Percentiles rank a stretch among this genome's conserved stretches.
Conservation (phyloP, 2,329 filamentous ascomycete genomes). For the Volutella citrinella region DNA sequence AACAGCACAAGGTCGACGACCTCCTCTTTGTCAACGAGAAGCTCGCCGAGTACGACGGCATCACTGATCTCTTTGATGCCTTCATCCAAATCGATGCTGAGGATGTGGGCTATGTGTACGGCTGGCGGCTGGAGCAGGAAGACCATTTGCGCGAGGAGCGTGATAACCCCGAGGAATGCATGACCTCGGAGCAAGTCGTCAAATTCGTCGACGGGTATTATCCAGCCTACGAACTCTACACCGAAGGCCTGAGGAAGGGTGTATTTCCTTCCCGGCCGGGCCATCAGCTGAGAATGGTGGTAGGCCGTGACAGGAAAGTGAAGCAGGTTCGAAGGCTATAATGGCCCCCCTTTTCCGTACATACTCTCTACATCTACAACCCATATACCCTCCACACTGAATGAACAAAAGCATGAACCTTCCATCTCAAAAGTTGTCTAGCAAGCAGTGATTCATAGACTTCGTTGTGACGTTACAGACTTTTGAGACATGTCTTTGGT, state of each 20-base stretch:
- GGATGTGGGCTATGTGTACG: constrained; percentile 72
- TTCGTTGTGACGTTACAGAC: too few species aligned
- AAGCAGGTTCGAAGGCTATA: constrained; percentile 51
- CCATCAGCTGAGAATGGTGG: constrained; percentile 59
- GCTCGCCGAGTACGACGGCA: constrained; percentile 44
- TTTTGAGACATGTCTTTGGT: too few species aligned
- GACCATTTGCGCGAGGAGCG: constrained; percentile 61
- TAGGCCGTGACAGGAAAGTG: constrained; percentile 59
- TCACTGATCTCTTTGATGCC: constrained; percentile 50
- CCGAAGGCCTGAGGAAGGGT: constrained; percentile 55
- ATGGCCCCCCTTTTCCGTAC: not conserved
- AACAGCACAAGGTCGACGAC: constrained; percentile 46
- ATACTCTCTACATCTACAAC: too few species aligned
- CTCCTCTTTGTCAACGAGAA: constrained; percentile 49
- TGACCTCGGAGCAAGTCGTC: constrained; percentile 77
- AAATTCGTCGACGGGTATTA: constrained; percentile 70
- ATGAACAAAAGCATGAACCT: constrained; percentile 3
- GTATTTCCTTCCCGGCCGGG: constrained; percentile 49
- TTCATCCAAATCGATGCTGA: constrained; percentile 66
- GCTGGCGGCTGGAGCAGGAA: constrained; percentile 82
- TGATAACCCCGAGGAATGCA: constrained; percentile 60
- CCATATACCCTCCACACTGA: constrained; percentile 14
- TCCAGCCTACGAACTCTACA: constrained; percentile 70
- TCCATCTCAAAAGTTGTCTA: too few species aligned
- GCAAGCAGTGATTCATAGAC: constrained; percentile 2